phyloP scores from a whole-genome alignment of 306 rosid genomes.

The Albizia julibrissin region DNA sequence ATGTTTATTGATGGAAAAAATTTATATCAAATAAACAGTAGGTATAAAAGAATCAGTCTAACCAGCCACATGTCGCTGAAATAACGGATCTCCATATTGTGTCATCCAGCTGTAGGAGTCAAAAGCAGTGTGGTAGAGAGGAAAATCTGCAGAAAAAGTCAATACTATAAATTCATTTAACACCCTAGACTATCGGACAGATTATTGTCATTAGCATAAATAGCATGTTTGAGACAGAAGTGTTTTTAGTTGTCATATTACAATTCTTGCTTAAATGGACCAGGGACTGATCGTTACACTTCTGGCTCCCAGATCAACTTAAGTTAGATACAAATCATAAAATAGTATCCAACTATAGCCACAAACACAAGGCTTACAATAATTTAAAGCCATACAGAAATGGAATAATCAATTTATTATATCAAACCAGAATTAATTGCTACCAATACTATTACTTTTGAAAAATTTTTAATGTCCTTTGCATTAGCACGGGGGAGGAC shows the following conservation, averaged over 20 bases:
- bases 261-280: not conserved
- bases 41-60: constrained; percentile 27
- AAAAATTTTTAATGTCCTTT: not conserved
- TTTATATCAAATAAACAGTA: not conserved
- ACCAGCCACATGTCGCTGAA: constrained; percentile 90
- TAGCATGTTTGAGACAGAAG: not conserved
- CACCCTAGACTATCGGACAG: not conserved
- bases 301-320: not conserved
- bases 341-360: not conserved
- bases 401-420: not conserved
- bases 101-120: constrained; percentile 93
- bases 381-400: constrained; percentile 1
- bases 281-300: not conserved
- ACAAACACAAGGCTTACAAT: not conserved
- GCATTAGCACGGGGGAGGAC: not conserved
- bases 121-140: constrained; percentile 91
- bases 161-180: constrained; percentile 21
- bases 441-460: not conserved
- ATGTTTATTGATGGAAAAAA: constrained; percentile 3
- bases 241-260: not conserved
- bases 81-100: constrained; percentile 83
- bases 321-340: not conserved
- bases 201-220: not conserved
- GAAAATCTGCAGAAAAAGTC: constrained; percentile 59
- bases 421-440: not conserved